Conservation (phyloP, 2,329 filamentous ascomycete species). For the Aspergillus sp. region DNA sequence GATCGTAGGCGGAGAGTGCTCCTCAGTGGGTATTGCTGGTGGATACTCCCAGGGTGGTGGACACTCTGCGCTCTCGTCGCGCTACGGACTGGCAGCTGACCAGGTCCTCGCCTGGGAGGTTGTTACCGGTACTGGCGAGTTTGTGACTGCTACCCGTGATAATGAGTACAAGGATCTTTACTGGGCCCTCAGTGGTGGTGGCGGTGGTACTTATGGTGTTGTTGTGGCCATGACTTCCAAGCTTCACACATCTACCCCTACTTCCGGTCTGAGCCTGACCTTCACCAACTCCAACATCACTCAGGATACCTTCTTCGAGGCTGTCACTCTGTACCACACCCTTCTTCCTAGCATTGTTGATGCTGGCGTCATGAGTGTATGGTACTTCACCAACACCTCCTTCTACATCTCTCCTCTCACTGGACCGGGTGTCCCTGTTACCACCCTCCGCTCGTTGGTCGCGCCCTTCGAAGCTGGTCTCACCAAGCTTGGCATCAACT, state of each 20-base stretch:
- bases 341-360: slow-evolving; percentile 4
- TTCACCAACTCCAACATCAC: slow-evolving; percentile 1
- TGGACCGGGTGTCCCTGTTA: not conserved
- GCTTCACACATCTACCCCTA: not conserved
- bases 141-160: slow-evolving; percentile 2
- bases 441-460: not conserved
- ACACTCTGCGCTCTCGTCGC: slow-evolving; percentile 30
- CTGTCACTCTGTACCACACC: slow-evolving; percentile 1
- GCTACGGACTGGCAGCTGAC: slow-evolving; percentile 22
- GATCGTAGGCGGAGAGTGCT: slow-evolving; percentile 22
- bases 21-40: slow-evolving; percentile 23
- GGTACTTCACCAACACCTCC: slow-evolving; percentile 8
- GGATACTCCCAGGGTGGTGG: slow-evolving; percentile 33
- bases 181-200: slow-evolving; percentile 18
- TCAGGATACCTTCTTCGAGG: slow-evolving; percentile 7
- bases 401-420: slow-evolving; percentile 3
- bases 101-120: slow-evolving; percentile 30
- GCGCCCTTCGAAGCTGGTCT: not conserved
- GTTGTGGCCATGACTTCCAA: slow-evolving; percentile 5
- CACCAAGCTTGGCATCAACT: not conserved
- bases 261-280: not conserved
- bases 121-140: not conserved
- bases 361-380: slow-evolving; percentile 5
- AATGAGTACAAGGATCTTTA: slow-evolving; percentile 37
- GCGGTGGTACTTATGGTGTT: slow-evolving; percentile 18